Evolutionary conservation across 257 asterid genomes (phyloP).

Genomic region (Orobanche coerulescens): DNA sequence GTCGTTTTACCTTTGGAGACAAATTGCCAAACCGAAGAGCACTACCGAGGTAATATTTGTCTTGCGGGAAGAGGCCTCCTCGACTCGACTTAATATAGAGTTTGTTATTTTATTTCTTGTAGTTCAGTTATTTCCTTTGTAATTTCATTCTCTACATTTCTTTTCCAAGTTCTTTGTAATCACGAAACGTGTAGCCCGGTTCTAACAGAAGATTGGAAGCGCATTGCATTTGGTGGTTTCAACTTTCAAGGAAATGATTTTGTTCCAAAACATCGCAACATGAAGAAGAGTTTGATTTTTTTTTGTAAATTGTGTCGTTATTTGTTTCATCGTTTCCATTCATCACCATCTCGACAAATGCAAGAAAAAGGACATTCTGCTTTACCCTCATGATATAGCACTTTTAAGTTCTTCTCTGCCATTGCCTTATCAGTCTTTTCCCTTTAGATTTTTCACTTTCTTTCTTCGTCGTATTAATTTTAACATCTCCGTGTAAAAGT

Average conservation of each 20-base stretch:
- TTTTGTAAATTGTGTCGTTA: too few relatives aligned
- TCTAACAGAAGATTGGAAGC: not conserved
- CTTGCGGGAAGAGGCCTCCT: too few relatives aligned
- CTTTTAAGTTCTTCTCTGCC: not conserved
- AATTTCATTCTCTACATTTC: too few relatives aligned
- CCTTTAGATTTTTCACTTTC: not conserved
- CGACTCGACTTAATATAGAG: too few relatives aligned
- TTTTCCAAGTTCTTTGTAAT: too few relatives aligned
- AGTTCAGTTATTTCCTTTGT: too few relatives aligned
- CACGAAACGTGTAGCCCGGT: too few relatives aligned
- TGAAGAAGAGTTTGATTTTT: too few relatives aligned
- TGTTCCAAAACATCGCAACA: not conserved
- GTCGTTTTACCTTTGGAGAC: too few relatives aligned
- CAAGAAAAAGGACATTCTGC: not conserved
- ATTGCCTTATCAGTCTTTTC: not conserved
- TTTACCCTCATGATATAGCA: not conserved
- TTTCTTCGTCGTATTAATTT: not conserved
- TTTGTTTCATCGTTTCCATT: not conserved
- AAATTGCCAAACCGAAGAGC: too few relatives aligned
- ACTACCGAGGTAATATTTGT: too few relatives aligned
- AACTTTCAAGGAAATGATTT: conserved; percentile 1
- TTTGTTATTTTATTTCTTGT: too few relatives aligned
- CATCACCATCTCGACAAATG: not conserved
- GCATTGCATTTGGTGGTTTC: not conserved
- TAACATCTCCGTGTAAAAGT: not conserved